Percentiles rank a stretch among this genome's conserved stretches.
phyloP scores from a whole-genome alignment of 257 asterid species.

The Solanum boliviense region DNA sequence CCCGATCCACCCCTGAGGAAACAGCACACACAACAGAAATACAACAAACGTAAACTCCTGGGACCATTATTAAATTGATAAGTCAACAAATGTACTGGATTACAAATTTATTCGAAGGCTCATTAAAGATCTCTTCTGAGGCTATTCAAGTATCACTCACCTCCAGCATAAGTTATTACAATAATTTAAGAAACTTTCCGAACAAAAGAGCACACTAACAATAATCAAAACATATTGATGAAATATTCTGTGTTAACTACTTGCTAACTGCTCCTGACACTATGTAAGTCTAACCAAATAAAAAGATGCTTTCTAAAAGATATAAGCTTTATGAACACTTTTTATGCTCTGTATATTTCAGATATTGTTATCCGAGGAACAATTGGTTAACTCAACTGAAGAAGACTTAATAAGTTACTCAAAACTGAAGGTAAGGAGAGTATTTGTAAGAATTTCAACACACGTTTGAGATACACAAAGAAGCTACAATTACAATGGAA shows the following conservation, averaged over 20 bases:
- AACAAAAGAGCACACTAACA: not conserved
- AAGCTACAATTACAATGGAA: not conserved
- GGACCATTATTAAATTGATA: not conserved
- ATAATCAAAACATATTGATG: not conserved
- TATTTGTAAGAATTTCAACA: not conserved
- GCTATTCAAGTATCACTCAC: not conserved
- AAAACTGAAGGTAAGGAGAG: not conserved
- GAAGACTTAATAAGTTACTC: not conserved
- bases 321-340: not conserved
- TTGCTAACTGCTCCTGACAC: not conserved
- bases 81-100: not conserved
- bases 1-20: conserved; percentile 79
- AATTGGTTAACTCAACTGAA: not conserved
- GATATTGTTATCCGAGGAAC: not conserved
- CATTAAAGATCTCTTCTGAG: not conserved
- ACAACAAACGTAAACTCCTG: not conserved
- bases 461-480: not conserved
- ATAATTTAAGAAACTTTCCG: not conserved
- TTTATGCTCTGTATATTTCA: not conserved
- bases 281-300: not conserved
- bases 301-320: not conserved
- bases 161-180: not conserved
- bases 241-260: not conserved
- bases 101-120: not conserved
- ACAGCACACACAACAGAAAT: conserved; percentile 5